phyloP scores from a whole-genome alignment of 495 filamentous ascomycete species.

The Hypoxylon cercidicola region DNA sequence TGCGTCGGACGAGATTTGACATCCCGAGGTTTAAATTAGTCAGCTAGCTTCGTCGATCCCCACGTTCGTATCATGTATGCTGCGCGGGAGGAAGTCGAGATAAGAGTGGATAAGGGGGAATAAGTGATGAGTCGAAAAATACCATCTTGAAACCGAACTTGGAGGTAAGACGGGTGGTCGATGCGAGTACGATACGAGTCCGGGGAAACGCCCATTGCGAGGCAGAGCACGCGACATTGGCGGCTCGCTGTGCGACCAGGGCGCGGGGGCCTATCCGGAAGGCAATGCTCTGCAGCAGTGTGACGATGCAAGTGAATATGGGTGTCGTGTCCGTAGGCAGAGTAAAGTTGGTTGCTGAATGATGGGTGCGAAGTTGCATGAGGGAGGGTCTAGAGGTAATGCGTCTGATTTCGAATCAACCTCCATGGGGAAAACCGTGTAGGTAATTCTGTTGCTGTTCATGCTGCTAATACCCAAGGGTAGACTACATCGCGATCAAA shows the following conservation, averaged over 20 bases:
- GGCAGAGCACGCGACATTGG: constrained; percentile 40
- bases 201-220: constrained; percentile 35
- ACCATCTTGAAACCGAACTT: constrained; percentile 33
- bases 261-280: constrained; percentile 40
- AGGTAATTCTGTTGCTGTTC: background rate
- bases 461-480: too few relatives aligned
- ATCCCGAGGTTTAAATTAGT: constrained; percentile 35
- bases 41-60: constrained; percentile 37
- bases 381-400: constrained; percentile 13
- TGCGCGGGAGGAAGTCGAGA: constrained; percentile 28
- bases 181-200: constrained; percentile 42
- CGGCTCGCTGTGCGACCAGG: constrained; percentile 35
- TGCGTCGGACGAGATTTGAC: constrained; percentile 10
- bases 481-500: constrained; percentile 31
- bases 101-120: constrained; percentile 29
- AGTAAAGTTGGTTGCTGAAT: constrained; percentile 18
- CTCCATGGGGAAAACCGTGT: constrained; percentile 11
- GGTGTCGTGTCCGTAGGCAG: constrained; percentile 25
- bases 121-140: constrained; percentile 26
- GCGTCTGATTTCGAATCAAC: constrained; percentile 15
- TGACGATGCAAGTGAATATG: constrained; percentile 32
- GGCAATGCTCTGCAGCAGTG: constrained; percentile 29
- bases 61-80: constrained; percentile 35
- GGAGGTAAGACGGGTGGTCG: constrained; percentile 30
- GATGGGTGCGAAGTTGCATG: constrained; percentile 30